Base-by-base conservation (phyloP, 441 rosid genomes). In the Daphne laureola region DNA sequence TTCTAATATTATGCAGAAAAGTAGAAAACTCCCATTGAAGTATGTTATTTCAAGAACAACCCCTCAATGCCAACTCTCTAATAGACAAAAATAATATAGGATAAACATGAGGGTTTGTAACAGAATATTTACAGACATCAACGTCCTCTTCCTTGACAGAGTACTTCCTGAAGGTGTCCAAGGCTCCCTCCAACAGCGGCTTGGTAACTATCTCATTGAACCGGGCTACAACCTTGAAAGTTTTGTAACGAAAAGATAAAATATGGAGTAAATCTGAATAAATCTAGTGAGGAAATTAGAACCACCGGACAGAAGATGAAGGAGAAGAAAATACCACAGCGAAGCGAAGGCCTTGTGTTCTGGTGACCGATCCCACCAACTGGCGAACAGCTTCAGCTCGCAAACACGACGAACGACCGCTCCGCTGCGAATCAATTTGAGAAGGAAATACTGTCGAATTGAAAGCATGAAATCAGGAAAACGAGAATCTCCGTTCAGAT, bases 201-300 rank as follows among this genome's bases (percentile, higher is more conserved):
- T 62, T 86, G 0, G 97, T 92, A 57, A 92, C 90, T 51, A 92
- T 73, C 74, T 92, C 97, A 63, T 92, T 89, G 76, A 90, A 93
- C 69, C 97, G 74, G 8, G 97, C 96, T 14, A 93, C 89, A 63
- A 89, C 97, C 98, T 89, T 45, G 14, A n/a, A 0, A 31, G 38
- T 31, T 31, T 31, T 31, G 38, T 7, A 31, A 31, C 9, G 9
- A 31, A 31, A 70, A 17, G 40, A 58, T 13, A 23, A 23, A 46
- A 17, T 0, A 26, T n/a, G n/a, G n/a, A n/a, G n/a, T 27, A 13
- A 21, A 46, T 14, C 31, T 51, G 21, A 55, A 38, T 31, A 7
- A 31, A 31, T 31, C 38, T 31, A 25, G 26, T 41, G 4, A 12
- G 17, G 12, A 35, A 53, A 41, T 16, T 9, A 5, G 14, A n/a